Evolutionary conservation across 2,329 filamentous ascomycete genomes (phyloP).

Genomic region (Purpureocillium takamizusanense): DNA sequence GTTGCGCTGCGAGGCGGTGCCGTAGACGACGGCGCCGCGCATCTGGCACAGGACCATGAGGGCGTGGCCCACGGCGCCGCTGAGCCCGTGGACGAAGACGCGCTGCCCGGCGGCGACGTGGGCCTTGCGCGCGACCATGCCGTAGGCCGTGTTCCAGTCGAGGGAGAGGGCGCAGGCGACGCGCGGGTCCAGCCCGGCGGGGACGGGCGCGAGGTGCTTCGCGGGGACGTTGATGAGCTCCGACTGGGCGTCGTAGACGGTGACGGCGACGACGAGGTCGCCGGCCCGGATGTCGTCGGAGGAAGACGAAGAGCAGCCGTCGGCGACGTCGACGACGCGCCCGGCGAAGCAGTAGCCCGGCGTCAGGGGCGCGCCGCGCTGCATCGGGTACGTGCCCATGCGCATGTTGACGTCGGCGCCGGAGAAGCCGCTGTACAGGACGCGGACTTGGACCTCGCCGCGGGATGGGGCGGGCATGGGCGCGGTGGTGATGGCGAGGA

Average conservation of each 20-base stretch:
- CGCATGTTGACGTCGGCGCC: constrained; percentile 42
- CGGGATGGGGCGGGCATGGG: constrained; percentile 28
- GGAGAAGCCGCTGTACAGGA: constrained; percentile 37
- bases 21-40: constrained; percentile 37
- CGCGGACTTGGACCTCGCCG: constrained; percentile 35
- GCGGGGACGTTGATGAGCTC: constrained; percentile 36
- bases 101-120: constrained; percentile 31
- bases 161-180: constrained; percentile 30
- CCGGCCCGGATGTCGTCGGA: constrained; percentile 18
- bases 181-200: constrained; percentile 27
- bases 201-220: constrained; percentile 33
- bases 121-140: constrained; percentile 25
- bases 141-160: constrained; percentile 36
- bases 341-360: constrained; percentile 40
- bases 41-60: constrained; percentile 30
- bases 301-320: too few relatives aligned
- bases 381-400: constrained; percentile 34
- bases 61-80: constrained; percentile 38
- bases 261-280: constrained; percentile 25
- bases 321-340: constrained; percentile 28
- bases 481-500: constrained; percentile 22
- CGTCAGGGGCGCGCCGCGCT: constrained; percentile 34
- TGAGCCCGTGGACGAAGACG: constrained; percentile 41
- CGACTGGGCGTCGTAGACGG: constrained; percentile 32
- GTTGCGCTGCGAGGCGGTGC: constrained; percentile 37